A percentile compares a stretch with the other conserved stretches of the same genome.
Evolutionary conservation across 164 flowering plant species (phyloP).

Genomic region (Kalanchoe fedtschenkoi): DNA sequence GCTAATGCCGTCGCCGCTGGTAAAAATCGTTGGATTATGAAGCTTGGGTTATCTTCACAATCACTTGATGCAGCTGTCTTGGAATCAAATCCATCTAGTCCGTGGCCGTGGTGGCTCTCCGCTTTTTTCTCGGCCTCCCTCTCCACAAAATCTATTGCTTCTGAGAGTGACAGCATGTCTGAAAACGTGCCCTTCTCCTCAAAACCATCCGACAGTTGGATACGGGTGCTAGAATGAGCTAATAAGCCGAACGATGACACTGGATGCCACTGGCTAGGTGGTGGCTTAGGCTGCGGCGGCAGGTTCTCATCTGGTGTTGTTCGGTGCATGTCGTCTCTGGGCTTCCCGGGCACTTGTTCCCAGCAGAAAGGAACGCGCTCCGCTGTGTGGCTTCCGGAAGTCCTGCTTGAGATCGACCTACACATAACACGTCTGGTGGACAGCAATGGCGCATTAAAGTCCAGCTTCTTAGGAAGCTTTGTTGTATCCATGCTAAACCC

Average conservation of each 20-base stretch:
- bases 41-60: conserved; percentile 21
- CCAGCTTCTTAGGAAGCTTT: conserved; percentile 22
- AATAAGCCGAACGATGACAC: neutral
- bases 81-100: conserved; percentile 18
- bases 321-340: conserved; percentile 25
- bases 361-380: conserved; percentile 55
- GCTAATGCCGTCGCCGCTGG: conserved; percentile 63
- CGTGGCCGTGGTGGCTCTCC: neutral
- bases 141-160: conserved; percentile 23
- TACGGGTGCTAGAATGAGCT: neutral
- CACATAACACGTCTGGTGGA: conserved; percentile 30
- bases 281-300: conserved; percentile 32
- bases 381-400: conserved; percentile 10
- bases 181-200: conserved; percentile 17
- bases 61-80: conserved; percentile 11
- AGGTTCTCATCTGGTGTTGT: neutral
- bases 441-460: conserved; percentile 45
- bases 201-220: conserved; percentile 8
- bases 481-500: neutral
- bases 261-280: conserved; percentile 30
- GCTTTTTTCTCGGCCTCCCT: conserved; percentile 11
- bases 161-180: conserved; percentile 40
- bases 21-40: conserved; percentile 54
- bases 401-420: conserved; percentile 6
- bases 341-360: conserved; percentile 58